phyloP scores from a whole-genome alignment of 78 protist species.

The Dictyostelium intermedium region DNA sequence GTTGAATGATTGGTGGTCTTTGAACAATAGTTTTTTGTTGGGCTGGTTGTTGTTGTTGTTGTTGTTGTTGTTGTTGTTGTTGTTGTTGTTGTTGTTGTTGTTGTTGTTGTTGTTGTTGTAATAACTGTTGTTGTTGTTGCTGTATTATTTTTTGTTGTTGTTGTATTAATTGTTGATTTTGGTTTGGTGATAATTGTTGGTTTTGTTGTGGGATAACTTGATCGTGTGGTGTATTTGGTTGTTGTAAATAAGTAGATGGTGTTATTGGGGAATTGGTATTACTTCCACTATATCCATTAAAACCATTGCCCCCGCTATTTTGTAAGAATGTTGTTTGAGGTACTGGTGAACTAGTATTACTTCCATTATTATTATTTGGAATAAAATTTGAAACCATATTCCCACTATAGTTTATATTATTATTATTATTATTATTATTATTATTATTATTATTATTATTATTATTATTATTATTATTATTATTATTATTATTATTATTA shows the following conservation, averaged over 20 bases:
- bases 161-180: not conserved
- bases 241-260: not conserved
- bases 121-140: not conserved
- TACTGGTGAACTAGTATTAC: not conserved
- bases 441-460: no score
- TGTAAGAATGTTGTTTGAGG: not conserved
- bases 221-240: not conserved
- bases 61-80: not conserved
- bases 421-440: not conserved
- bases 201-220: not conserved
- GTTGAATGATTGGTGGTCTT: not conserved
- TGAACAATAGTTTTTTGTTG: not conserved
- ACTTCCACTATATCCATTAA: not conserved
- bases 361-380: not conserved
- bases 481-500: not conserved
- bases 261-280: not conserved
- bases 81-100: not conserved
- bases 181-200: not conserved
- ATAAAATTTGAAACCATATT: not conserved
- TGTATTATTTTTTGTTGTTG: slow-evolving; percentile 30
- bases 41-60: not conserved
- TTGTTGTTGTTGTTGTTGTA: not conserved
- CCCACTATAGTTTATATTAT: not conserved
- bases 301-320: not conserved
- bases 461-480: no score